Conservation (phyloP, 257 asterid species). For the Gentiana macrophylla region DNA sequence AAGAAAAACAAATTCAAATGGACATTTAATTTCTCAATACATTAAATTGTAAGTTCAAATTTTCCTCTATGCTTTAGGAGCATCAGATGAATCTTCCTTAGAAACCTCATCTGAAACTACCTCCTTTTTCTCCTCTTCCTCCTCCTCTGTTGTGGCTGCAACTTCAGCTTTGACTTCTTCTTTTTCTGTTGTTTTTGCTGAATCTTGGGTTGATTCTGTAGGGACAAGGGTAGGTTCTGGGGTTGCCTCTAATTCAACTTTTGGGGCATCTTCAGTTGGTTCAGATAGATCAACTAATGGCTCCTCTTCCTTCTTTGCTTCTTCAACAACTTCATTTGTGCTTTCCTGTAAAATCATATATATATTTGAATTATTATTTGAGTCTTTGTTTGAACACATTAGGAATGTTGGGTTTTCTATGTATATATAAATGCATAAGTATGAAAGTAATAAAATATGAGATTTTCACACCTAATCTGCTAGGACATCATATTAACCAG, state of each 20-base stretch:
- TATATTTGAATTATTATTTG: background rate
- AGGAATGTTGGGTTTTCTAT: too few relatives aligned
- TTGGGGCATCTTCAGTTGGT: constrained; percentile 30
- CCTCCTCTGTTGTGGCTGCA: constrained; percentile 2
- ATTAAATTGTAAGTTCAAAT: background rate
- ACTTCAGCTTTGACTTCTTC: constrained; percentile 17
- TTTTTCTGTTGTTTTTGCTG: constrained; percentile 9
- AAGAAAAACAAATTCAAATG: background rate
- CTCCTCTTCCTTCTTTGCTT: constrained; percentile 22
- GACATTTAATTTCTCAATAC: background rate
- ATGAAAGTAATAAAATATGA: too few relatives aligned
- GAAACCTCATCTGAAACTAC: constrained; percentile 10
- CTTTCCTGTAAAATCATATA: constrained; percentile 28
- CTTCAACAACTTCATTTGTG: constrained; percentile 20
- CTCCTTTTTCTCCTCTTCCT: constrained; percentile 12
- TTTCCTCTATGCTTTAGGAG: constrained; percentile 8
- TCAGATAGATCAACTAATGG: constrained; percentile 32
- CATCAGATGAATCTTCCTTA: background rate
- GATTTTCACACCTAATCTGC: too few relatives aligned
- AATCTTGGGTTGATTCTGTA: constrained; percentile 17
- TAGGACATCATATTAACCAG: too few relatives aligned
- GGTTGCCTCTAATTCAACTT: constrained; percentile 19
- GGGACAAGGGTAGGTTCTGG: constrained; percentile 16
- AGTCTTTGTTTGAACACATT: too few relatives aligned
- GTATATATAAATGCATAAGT: too few relatives aligned